Evolutionary conservation across 2,329 filamentous ascomycete species (phyloP), one percentile per base, ranked within the genome.

Genomic region (Ascosphaera aggregata): DNA sequence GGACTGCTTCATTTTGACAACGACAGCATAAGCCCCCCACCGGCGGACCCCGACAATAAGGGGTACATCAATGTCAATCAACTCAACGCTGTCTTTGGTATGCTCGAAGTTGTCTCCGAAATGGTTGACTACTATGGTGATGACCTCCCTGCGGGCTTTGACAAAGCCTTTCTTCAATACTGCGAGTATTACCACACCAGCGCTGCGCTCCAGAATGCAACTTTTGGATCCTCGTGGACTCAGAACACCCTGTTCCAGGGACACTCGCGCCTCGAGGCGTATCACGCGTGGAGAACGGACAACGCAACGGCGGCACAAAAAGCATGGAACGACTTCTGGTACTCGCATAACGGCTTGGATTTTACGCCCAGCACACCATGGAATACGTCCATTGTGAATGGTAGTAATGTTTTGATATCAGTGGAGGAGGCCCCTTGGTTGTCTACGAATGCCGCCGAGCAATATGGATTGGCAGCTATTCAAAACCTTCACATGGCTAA

Each of bases 251-350:
- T 73, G 37, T 54, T 56, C 37, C 70, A 74, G 47, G 69, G 63
- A 0, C 71, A 74, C 47, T 71, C 69, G 1, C 61, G 69, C 2
- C 55, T 73, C 5, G 65, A 69, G 1, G 70, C 69, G 0, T 72
- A 67, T 45, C 64, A 59, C 2, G 65, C 67, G 0, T 48, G 51
- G 17, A 53, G 58, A 40, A 48, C 51, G 1, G 51, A 52, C 3
- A 69, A 71, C 40, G 51, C 51, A 1, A 65, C 60, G 1, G 53
- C 69, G 2, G 67, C 65, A 0, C 45, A 53, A 13, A 56, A 65
- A 2, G 67, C 68, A 0, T 73, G 69, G 69, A 51, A 54, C 0
- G 65, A 71, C 49, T 72, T 69, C 44, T 60, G 46, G 38, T 7
- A 27, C 22, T 11, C 22, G 5, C 22, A 5, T 27, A 11, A 27